Evolutionary conservation across 805 yeast species (phyloP).

Genomic region (Lachancea waltii): DNA sequence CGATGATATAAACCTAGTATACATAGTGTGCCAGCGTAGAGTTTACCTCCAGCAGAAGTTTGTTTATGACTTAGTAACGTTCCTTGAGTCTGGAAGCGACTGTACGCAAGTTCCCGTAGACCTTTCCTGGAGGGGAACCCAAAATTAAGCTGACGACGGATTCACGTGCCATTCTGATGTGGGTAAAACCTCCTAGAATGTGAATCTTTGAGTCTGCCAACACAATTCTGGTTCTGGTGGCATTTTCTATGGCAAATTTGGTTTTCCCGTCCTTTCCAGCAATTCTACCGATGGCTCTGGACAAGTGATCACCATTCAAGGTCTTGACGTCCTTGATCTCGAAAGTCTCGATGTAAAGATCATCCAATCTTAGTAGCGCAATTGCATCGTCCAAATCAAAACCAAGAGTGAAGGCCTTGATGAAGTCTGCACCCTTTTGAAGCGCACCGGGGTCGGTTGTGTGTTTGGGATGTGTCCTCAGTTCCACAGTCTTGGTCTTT

Average conservation of each 20-base stretch:
- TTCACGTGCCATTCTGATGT: constrained; percentile 97
- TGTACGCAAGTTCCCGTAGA: constrained; percentile 92
- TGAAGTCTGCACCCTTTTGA: constrained; percentile 96
- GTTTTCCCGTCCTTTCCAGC: constrained; percentile 99
- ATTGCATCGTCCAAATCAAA: constrained; percentile 97
- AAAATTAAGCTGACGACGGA: constrained; percentile 89
- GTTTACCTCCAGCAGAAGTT: background rate
- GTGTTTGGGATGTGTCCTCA: constrained; percentile 68
- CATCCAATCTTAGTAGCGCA: constrained; percentile 89
- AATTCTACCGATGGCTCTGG: constrained; percentile 98
- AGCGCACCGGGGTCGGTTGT: constrained; percentile 91
- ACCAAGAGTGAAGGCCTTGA: constrained; percentile 92
- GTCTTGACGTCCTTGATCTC: constrained; percentile 97
- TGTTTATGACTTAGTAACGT: constrained; percentile 50
- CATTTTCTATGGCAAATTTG: constrained; percentile 96
- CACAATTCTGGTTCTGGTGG: constrained; percentile 96
- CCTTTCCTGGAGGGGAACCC: constrained; percentile 98
- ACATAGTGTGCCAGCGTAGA: background rate
- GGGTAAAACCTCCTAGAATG: constrained; percentile 93
- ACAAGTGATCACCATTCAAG: constrained; percentile 88
- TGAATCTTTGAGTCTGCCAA: constrained; percentile 95
- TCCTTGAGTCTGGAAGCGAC: constrained; percentile 97
- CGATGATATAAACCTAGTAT: constrained; percentile 1
- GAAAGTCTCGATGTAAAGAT: constrained; percentile 92
- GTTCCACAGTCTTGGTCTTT: constrained; percentile 78